Conservation (phyloP, 805 yeast genomes). For the Candida adriatica region DNA sequence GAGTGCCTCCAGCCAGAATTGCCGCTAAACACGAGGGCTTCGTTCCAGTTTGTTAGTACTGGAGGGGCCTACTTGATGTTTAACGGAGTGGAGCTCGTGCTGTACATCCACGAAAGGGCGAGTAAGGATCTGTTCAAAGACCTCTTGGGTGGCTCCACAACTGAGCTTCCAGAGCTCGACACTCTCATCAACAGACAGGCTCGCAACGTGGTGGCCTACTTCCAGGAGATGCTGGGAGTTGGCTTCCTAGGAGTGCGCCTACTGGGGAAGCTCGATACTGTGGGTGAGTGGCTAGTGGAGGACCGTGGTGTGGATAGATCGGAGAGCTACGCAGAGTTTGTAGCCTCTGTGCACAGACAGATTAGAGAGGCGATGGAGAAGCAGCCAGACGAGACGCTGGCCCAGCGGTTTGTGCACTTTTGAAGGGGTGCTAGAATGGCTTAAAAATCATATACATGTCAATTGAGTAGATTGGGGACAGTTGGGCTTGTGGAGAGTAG, state of each 20-base stretch:
- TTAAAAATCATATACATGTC: too few relatives aligned
- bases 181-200: slow-evolving; percentile 67
- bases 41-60: slow-evolving; percentile 35
- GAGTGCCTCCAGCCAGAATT: slow-evolving; percentile 47
- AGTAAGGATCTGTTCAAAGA: slow-evolving; percentile 64
- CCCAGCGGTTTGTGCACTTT: slow-evolving; percentile 17
- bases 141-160: slow-evolving; percentile 49
- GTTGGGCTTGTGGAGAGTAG: too few relatives aligned
- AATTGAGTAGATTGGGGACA: too few relatives aligned
- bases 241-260: slow-evolving; percentile 46
- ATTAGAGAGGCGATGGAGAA: slow-evolving; percentile 47
- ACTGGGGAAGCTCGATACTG: slow-evolving; percentile 35
- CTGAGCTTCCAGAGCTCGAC: slow-evolving; percentile 62
- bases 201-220: slow-evolving; percentile 51
- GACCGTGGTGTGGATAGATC: slow-evolving; percentile 54
- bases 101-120: slow-evolving; percentile 68
- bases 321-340: slow-evolving; percentile 57
- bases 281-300: slow-evolving; percentile 62
- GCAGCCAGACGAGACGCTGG: slow-evolving; percentile 21
- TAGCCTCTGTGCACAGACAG: slow-evolving; percentile 60
- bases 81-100: slow-evolving; percentile 51
- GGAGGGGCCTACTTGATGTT: slow-evolving; percentile 79
- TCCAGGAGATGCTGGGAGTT: slow-evolving; percentile 35
- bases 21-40: slow-evolving; percentile 44
- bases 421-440: too few relatives aligned